These are phyloP conservation scores for Dactylellina leptospora DNA, from an alignment of 2,329 filamentous ascomycete species.

Conservation along the genomic window DNA sequence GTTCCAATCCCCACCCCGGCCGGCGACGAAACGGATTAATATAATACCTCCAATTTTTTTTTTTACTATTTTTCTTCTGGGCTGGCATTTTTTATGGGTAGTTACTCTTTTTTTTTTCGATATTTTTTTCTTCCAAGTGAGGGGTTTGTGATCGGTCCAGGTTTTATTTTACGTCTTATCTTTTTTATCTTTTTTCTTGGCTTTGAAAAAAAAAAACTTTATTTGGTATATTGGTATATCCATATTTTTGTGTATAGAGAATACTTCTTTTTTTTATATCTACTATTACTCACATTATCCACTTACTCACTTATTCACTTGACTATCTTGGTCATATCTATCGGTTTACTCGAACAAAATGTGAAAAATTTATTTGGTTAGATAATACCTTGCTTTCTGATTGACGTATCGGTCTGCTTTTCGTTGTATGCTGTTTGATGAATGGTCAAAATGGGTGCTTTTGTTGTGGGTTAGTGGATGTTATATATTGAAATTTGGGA, in stretches of 20 bases:
- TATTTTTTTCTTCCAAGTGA: background rate
- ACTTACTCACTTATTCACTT: too few species aligned
- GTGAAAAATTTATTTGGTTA: too few species aligned
- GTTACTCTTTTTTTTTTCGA: background rate
- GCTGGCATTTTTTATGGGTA: background rate
- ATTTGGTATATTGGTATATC: too few species aligned
- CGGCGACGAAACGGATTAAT: constrained; percentile 55
- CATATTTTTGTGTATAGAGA: constrained; percentile 39
- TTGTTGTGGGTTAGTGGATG: too few species aligned
- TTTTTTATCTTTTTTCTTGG: background rate
- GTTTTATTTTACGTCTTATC: constrained; percentile 24
- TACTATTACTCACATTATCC: constrained; percentile 12
- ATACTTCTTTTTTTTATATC: constrained; percentile 3
- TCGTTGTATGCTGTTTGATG: too few species aligned
- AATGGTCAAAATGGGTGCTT: too few species aligned
- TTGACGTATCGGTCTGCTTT: too few species aligned
- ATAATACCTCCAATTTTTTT: constrained; percentile 49
- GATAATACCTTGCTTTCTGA: too few species aligned
- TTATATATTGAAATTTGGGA: too few species aligned
- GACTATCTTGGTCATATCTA: too few species aligned
- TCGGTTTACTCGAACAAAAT: too few species aligned
- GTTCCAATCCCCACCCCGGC: constrained; percentile 20
- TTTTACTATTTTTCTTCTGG: constrained; percentile 48
- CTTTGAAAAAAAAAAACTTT: too few species aligned
- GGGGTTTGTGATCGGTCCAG: background rate